A percentile compares a stretch with the other conserved stretches of the same genome.
These are phyloP conservation scores for Daldinia concentrica DNA, from an alignment of 495 filamentous ascomycete genomes.

Conservation along the genomic window DNA sequence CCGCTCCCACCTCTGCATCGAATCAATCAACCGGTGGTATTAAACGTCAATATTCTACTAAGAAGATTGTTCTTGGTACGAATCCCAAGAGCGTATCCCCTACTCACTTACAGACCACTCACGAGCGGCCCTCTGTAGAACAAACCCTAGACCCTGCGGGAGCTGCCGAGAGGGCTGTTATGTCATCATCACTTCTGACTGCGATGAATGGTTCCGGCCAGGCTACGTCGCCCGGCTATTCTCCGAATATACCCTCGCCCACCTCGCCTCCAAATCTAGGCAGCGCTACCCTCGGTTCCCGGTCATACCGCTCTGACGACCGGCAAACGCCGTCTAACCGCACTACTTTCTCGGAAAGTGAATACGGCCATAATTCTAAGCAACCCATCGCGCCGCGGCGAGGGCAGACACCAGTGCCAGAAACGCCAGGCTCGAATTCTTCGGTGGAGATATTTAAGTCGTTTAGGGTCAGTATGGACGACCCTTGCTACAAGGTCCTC, in stretches of 20 bases:
- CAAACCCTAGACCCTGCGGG: slow-evolving; percentile 63
- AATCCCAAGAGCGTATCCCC: slow-evolving; percentile 78
- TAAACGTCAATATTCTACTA: slow-evolving; percentile 87
- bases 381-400: slow-evolving; percentile 54
- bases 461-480: slow-evolving; percentile 96
- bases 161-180: slow-evolving; percentile 66
- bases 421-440: slow-evolving; percentile 58
- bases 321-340: slow-evolving; percentile 58
- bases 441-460: slow-evolving; percentile 96
- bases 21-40: slow-evolving; percentile 61
- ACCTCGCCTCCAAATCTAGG: slow-evolving; percentile 72
- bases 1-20: slow-evolving; percentile 60
- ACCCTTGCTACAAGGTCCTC: slow-evolving; percentile 96
- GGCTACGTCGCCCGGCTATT: slow-evolving; percentile 66
- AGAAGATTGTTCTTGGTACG: slow-evolving; percentile 84
- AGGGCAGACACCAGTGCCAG: slow-evolving; percentile 61
- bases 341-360: slow-evolving; percentile 59
- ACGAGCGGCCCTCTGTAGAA: slow-evolving; percentile 65
- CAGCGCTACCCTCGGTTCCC: slow-evolving; percentile 63
- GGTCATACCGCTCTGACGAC: slow-evolving; percentile 60
- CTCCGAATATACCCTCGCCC: slow-evolving; percentile 81
- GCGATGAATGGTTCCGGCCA: slow-evolving; percentile 73
- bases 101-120: slow-evolving; percentile 72
- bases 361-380: slow-evolving; percentile 58
- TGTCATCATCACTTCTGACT: slow-evolving; percentile 79